phyloP scores from a whole-genome alignment of 139 green algal species.

The Chlamydomonas sphaeroides region DNA sequence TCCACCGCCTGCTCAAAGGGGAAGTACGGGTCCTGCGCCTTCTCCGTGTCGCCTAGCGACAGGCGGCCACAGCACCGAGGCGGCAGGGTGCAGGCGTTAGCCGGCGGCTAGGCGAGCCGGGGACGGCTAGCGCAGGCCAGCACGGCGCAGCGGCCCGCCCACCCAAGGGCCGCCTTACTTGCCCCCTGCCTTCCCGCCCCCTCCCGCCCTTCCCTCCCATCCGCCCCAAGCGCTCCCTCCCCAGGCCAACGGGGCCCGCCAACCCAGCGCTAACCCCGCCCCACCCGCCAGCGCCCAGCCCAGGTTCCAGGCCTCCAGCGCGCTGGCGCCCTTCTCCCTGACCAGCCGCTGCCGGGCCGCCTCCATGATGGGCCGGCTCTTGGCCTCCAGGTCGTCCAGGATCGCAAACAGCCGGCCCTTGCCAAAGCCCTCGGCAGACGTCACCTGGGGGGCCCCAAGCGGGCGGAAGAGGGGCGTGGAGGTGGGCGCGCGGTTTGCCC shows the following conservation, averaged over 20 bases:
- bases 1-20: conserved; percentile 72
- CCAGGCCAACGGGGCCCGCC: too few species aligned
- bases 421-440: conserved; percentile 80
- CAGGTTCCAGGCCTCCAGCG: conserved; percentile 81
- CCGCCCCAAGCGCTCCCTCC: too few species aligned
- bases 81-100: background rate
- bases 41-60: conserved; percentile 65
- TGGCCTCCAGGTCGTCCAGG: conserved; percentile 68
- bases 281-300: conserved; percentile 68
- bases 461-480: too few species aligned
- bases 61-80: background rate
- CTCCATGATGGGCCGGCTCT: conserved; percentile 71
- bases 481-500: too few species aligned
- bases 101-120: too few species aligned
- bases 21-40: conserved; percentile 73
- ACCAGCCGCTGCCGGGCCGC: conserved; percentile 63
- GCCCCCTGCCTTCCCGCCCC: too few species aligned
- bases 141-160: too few species aligned
- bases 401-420: conserved; percentile 82
- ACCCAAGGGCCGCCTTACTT: too few species aligned
- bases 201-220: too few species aligned
- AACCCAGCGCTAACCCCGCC: background rate
- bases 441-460: conserved; percentile 68
- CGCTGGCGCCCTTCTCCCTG: conserved; percentile 65
- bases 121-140: too few species aligned